Evolutionary conservation across 2,329 filamentous ascomycete genomes (phyloP), one percentile per base, ranked within the genome.

Genomic region (Septoria petroselini): DNA sequence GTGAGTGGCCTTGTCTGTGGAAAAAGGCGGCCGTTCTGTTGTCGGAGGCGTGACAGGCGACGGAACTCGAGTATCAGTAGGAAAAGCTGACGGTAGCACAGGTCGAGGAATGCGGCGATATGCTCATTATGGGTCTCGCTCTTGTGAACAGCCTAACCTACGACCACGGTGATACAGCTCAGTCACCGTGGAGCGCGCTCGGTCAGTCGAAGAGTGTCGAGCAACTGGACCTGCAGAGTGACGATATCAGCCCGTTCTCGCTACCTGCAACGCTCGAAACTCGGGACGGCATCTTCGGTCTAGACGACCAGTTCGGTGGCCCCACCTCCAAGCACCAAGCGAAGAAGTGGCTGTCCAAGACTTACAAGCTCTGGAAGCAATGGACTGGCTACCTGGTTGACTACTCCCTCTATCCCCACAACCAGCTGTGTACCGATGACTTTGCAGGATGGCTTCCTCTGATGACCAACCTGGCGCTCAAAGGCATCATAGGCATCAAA

Each of bases 361-460:
- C 87, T 64, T 93, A 90, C 69, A 68, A 73, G 1, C 74, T 91
- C 23, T 83, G 88, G 70, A 83, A 82, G 57, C 83, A 89, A 62
- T 93, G 88, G 88, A 88, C 86, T 0, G 75, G 79, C 5, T 93
- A 89, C 65, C 73, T 93, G 17, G 80, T 91, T n/a, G 77, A 88
- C 25, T 86, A 83, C 63, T 80, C 85, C 19, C 73, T 91, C 34
- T 81, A 87, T 50, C 88, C 88, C 2, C 80, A 82, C 2, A 82
- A 88, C 55, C 88, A 91, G 68, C 76, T 93, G 12, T 89, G 83
- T 15, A 93, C 88, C 1, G 88, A 93, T 62, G 88, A 93, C 64
- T 93, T 91, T 66, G 87, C 88, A 1, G 88, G 88, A 33, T 84
- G 84, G 67, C 75, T 90, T 15, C 79, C 83, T 3, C 83, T 91